phyloP scores from a whole-genome alignment of 495 filamentous ascomycete genomes.

The Annulohypoxylon stygium region DNA sequence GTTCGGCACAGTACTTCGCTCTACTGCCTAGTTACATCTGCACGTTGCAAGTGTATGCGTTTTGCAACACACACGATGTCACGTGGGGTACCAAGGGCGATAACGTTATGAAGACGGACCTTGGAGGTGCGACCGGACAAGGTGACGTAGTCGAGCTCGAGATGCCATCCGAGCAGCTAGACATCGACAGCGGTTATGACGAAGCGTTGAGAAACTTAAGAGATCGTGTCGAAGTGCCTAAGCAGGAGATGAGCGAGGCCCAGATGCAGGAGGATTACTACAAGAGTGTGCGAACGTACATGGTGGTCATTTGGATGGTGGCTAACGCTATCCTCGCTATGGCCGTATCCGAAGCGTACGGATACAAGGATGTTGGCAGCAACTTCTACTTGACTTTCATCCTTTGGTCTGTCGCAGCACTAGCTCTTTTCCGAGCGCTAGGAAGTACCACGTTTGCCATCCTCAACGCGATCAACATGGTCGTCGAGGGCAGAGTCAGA shows the following conservation, averaged over 20 bases:
- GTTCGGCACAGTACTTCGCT: conserved; percentile 90
- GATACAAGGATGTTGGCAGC: conserved; percentile 70
- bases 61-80: conserved; percentile 99
- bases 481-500: conserved; percentile 87
- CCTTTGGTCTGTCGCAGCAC: conserved; percentile 88
- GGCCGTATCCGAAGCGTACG: conserved; percentile 91
- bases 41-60: conserved; percentile 97
- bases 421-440: conserved; percentile 86
- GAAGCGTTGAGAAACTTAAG: conserved; percentile 96
- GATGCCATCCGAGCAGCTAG: conserved; percentile 97
- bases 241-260: conserved; percentile 70
- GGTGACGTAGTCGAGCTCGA: conserved; percentile 85
- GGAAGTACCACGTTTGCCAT: conserved; percentile 86
- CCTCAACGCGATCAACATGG: conserved; percentile 82
- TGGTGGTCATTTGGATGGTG: conserved; percentile 97
- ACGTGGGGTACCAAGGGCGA: conserved; percentile 99
- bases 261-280: conserved; percentile 99
- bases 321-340: conserved; percentile 93
- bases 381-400: conserved; percentile 96
- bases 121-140: conserved; percentile 82
- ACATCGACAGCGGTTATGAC: conserved; percentile 98
- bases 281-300: conserved; percentile 96
- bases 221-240: conserved; percentile 87
- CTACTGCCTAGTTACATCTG: conserved; percentile 95
- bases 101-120: conserved; percentile 91